A percentile compares a stretch with the other conserved stretches of the same genome.
These are phyloP conservation scores for Pseudocercospora crystallina DNA, from an alignment of 2,329 filamentous ascomycete species.

Conservation along the genomic window DNA sequence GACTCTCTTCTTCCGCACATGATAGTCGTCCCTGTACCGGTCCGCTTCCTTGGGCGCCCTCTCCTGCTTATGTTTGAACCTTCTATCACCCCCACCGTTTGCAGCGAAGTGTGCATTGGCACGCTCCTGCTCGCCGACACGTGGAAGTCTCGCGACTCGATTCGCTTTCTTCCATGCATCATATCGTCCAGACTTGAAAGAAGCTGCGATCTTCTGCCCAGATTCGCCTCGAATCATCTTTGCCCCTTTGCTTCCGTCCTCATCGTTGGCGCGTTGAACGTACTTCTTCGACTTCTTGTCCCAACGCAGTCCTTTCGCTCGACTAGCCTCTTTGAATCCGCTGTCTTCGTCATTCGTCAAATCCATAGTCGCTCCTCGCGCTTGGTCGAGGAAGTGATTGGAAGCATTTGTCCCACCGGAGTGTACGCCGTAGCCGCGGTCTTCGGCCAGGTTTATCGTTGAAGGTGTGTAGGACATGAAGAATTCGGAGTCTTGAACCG, in stretches of 20 bases:
- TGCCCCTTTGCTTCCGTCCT: constrained; percentile 75
- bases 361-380: constrained; percentile 88
- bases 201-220: constrained; percentile 92
- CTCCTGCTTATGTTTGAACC: constrained; percentile 84
- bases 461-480: constrained; percentile 97
- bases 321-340: constrained; percentile 73
- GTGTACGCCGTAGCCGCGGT: constrained; percentile 90
- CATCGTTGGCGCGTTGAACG: constrained; percentile 86
- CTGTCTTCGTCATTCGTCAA: constrained; percentile 79
- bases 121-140: constrained; percentile 76
- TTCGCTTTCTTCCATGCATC: constrained; percentile 89
- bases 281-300: constrained; percentile 97
- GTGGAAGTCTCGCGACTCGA: constrained; percentile 73
- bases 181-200: constrained; percentile 89
- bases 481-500: constrained; percentile 80
- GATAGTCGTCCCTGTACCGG: constrained; percentile 86
- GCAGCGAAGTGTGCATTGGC: constrained; percentile 32
- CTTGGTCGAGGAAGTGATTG: constrained; percentile 80
- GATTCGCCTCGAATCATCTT: constrained; percentile 82
- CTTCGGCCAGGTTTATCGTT: constrained; percentile 76
- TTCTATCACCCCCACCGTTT: constrained; percentile 46
- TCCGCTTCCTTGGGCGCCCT: constrained; percentile 91
- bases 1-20: constrained; percentile 85
- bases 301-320: constrained; percentile 79
- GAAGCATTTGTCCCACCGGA: constrained; percentile 62